Evolutionary conservation across 805 yeast species (phyloP), one percentile per base, ranked within the genome.

Genomic region (Lachancea quebecensis): DNA sequence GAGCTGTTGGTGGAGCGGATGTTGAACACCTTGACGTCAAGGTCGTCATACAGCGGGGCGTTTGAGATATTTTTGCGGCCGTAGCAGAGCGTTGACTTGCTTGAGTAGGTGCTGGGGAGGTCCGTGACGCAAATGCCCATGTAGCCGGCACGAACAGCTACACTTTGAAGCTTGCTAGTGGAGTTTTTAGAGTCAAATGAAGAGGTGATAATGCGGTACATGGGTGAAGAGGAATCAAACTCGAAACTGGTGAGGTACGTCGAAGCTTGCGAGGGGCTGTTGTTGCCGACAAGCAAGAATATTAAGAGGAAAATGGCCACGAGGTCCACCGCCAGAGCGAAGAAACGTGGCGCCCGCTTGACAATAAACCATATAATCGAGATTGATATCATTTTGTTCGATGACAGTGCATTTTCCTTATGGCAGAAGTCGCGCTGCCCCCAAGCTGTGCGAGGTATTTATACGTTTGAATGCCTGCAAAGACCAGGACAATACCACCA

Each of bases 211-310:
- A 70, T 60, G 10, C 68, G 52, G 50, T 60, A 73, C 39, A 75
- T 57, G 1, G 72, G 54, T 0, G 82, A 75, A 1, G 71, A 56
- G 16, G 63, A 46, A 51, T 80, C 75, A 64, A 77, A 78, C 40
- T 61, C 54, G 50, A 74, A 72, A 39, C 70, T 67, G n/a, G 75
- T 68, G 41, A 81, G 55, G 49, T 70, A 81, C 0, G 75, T 72
- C 1, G 75, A 67, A 2, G 78, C 70, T 54, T 76, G 79, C 4
- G 65, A 48, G 0, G 67, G 45, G 15, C 66, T 66, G 16, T 74
- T 69, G 44, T 84, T 78, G 2, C 88, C 84, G 5, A 79, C 55
- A 10, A 81, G 61, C 5, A 81, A 62, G 57, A 79, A 81, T 1
- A 78, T 68, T 15, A 81, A 59, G 5, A 82, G 59, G 47, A 79